A percentile compares a stretch with the other conserved stretches of the same genome.
phyloP scores from a whole-genome alignment of 805 yeast species.

The Saccharomycopsis capsularis region DNA sequence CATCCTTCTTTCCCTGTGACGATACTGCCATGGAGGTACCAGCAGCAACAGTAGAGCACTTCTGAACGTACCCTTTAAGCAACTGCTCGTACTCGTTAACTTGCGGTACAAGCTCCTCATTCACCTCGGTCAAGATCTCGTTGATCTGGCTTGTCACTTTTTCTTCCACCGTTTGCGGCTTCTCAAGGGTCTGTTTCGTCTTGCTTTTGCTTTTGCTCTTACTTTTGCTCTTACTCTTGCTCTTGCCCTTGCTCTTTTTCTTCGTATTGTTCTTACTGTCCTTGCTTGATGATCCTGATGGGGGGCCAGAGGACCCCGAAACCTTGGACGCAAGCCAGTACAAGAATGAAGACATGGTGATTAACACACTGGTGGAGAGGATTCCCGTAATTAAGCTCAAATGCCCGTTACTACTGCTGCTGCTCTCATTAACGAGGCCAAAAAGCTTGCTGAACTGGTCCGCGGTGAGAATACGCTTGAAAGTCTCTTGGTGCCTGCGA shows the following conservation, averaged over 20 bases:
- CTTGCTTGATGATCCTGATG: background rate
- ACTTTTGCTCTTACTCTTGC: conserved; percentile 7
- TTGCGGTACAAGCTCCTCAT: conserved; percentile 10
- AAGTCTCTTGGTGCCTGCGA: too few species aligned
- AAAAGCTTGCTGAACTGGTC: too few species aligned
- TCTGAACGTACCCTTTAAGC: background rate
- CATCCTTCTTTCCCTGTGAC: background rate
- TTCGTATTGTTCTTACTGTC: background rate
- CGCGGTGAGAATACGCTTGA: too few species aligned
- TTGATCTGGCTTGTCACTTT: background rate
- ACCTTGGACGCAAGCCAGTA: background rate
- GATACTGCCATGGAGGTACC: background rate
- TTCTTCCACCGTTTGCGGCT: background rate
- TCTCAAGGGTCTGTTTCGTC: background rate
- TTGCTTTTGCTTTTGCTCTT: conserved; percentile 7
- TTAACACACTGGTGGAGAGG: background rate
- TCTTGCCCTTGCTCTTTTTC: background rate
- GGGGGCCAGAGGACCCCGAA: background rate
- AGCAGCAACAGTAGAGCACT: background rate
- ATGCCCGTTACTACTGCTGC: too few species aligned
- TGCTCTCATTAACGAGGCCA: too few species aligned
- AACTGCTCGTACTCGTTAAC: conserved; percentile 13
- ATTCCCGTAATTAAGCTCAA: background rate
- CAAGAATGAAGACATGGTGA: background rate
- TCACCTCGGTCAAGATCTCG: background rate